phyloP scores from a whole-genome alignment of 202 grass and related monocot species.

The Musa balbisiana region DNA sequence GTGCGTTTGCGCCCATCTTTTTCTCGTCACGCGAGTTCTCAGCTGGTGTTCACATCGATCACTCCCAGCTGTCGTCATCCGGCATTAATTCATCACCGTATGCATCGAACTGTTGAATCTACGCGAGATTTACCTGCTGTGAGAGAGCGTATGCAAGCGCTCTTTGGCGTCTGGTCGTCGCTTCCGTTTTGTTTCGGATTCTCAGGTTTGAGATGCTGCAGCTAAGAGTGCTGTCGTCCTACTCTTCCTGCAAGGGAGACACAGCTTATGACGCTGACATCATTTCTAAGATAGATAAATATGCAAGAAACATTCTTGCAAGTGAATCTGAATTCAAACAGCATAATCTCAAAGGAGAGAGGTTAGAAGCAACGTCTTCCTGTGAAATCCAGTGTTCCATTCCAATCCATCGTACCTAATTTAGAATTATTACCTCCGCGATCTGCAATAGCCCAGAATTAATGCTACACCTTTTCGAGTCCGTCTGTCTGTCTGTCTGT shows the following conservation, averaged over 20 bases:
- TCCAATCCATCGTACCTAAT: too few relatives aligned
- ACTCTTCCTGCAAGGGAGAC: slow-evolving; percentile 64
- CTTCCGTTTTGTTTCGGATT: slow-evolving; percentile 81
- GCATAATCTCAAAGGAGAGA: too few relatives aligned
- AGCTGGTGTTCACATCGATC: slow-evolving; percentile 22
- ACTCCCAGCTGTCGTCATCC: not conserved
- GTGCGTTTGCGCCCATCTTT: slow-evolving; percentile 41
- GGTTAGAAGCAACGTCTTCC: too few relatives aligned
- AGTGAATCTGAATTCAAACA: too few relatives aligned
- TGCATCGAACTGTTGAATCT: not conserved
- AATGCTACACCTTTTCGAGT: too few relatives aligned
- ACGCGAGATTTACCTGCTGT: slow-evolving; percentile 47
- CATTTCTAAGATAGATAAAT: too few relatives aligned
- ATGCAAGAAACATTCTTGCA: too few relatives aligned
- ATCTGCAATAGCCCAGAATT: too few relatives aligned
- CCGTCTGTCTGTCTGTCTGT: too few relatives aligned
- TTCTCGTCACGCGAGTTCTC: slow-evolving; percentile 53
- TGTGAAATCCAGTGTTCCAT: too few relatives aligned
- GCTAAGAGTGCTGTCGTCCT: slow-evolving; percentile 97
- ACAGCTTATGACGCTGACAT: too few relatives aligned
- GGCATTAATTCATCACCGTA: not conserved
- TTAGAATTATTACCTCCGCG: too few relatives aligned
- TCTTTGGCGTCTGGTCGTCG: slow-evolving; percentile 73
- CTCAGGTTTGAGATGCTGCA: slow-evolving; percentile 59
- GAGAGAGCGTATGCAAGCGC: slow-evolving; percentile 92